Evolutionary conservation across 23 red algal genomes (phyloP).

Genomic region (Gracilaria vermiculophylla): DNA sequence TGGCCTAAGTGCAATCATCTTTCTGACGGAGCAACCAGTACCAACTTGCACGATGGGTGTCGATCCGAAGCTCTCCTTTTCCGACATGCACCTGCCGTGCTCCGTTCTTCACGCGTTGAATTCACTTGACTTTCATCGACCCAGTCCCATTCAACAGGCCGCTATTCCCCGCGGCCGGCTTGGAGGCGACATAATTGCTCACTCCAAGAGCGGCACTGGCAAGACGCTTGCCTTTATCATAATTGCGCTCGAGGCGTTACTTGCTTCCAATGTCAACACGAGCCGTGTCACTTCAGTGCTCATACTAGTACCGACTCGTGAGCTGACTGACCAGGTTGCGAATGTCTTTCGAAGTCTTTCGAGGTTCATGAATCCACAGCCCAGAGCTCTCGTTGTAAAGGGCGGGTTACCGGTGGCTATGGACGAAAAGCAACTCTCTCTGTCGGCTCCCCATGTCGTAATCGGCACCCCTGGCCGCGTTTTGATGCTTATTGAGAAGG

Average conservation of each 20-base stretch:
- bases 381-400: slow-evolving; percentile 21
- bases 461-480: slow-evolving; percentile 70
- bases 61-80: slow-evolving; percentile 9
- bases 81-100: slow-evolving; percentile 12
- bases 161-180: slow-evolving; percentile 48
- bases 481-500: slow-evolving; percentile 4
- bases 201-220: slow-evolving; percentile 57
- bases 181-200: slow-evolving; percentile 61
- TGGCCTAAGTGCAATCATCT: not conserved
- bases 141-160: slow-evolving; percentile 42
- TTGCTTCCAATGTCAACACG: not conserved
- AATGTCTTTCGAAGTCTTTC: slow-evolving; percentile 4
- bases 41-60: not conserved
- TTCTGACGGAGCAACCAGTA: not conserved
- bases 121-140: not conserved
- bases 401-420: slow-evolving; percentile 31
- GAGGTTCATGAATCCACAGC: not conserved
- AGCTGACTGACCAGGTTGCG: slow-evolving; percentile 45
- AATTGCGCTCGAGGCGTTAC: slow-evolving; percentile 8
- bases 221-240: slow-evolving; percentile 71
- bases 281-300: not conserved
- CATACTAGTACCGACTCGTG: slow-evolving; percentile 54
- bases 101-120: not conserved
- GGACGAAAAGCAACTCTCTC: slow-evolving; percentile 7
- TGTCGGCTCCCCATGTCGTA: not conserved